Evolutionary conservation across 331 rosid genomes (phyloP), one percentile per base, ranked within the genome.

Genomic region (Acacia concinna): DNA sequence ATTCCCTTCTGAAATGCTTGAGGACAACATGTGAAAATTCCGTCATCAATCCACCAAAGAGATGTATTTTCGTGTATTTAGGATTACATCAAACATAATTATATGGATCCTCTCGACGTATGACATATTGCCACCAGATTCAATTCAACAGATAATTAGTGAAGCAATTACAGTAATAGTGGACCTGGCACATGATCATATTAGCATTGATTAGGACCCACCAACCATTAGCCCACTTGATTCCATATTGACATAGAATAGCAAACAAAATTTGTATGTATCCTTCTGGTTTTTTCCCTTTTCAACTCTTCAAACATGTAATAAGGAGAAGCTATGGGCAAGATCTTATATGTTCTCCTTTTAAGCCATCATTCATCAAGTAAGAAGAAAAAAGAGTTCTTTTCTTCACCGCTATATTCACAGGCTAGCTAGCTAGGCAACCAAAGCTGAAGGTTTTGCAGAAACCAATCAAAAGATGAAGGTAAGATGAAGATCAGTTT

Each of bases 211-310:
- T 69, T 23, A 41, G 74, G 74, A 69, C 74, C 74, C 74, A 43
- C 57, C 23, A 68, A 44, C 34, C 51, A 68, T 68, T 21, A 23
- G 74, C 6, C 74, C 37, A 69, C 57, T 69, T 69, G 74, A 43
- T 25, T 69, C 49, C 49, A 41, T 69, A 43, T 69, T 69, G 74
- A 69, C 74, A 69, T 27, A 27, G 23, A 59, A 81, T 77, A 75
- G 76, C 85, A 82, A 81, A 81, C 85, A 83, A 43, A 75, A 66
- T 86, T 90, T 92, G 97, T 92, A 84, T 52, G 81, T 80, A 85
- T 92, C 96, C 85, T 72, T 81, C n/a, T 92, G 98, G 98, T 59
- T 86, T 81, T 62, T 79, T 66, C 83, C 86, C 86, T 49, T 35
- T 82, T 84, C 37, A 81, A 73, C 82, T 66, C 79, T 84, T 75